Base-by-base conservation (phyloP, 148 eudicot genomes). In the Pharnaceum exiguum region DNA sequence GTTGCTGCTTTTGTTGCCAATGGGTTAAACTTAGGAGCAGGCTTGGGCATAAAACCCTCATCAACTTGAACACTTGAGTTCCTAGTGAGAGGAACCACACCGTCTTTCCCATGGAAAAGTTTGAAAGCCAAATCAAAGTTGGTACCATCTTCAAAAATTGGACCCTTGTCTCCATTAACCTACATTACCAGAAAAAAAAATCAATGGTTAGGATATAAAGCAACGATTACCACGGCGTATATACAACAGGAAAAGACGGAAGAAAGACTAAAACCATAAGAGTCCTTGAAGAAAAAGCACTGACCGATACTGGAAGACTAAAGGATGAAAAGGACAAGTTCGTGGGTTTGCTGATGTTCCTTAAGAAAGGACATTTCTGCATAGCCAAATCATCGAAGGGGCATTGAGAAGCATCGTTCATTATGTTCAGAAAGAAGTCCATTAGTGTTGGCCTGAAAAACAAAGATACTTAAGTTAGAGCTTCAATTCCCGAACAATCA, bases 81-180 rank as follows among this genome's bases (percentile, higher is more conserved):
- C 33, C 59, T 71, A 1, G 79, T 33, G 42, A 87, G 86, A 23
- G 91, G 96, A 48, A 88, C 80, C 43, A 84, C 86, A 46, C 96
- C 91, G 67, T 85, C 78, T 68, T 80, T 72, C 36, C 91, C 96
- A 63, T 88, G 96, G 59, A 88, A 88, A 42, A 84, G 70, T 48
- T 72, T 77, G 66, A 87, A 87, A 8, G 96, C 91, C 77, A 65
- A 37, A 65, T 82, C 86, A 49, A 84, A 87, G 65, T 74, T 82
- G 59, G 96, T 82, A 47, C 82, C 86, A 69, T 87, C 96, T 75
- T 87, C 96, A 74, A 87, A 87, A 22, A 87, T 82, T 16, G 96
- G 91, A 76, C 96, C 95, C 59, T 72, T 87, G 59, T 74, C 73
- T 59, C 74, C 86, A 49, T 38, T 31, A 16, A 53, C 70, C 94